These are phyloP conservation scores for Trichoderma koningiopsis DNA, from an alignment of 2,329 filamentous ascomycete species.

Conservation along the genomic window DNA sequence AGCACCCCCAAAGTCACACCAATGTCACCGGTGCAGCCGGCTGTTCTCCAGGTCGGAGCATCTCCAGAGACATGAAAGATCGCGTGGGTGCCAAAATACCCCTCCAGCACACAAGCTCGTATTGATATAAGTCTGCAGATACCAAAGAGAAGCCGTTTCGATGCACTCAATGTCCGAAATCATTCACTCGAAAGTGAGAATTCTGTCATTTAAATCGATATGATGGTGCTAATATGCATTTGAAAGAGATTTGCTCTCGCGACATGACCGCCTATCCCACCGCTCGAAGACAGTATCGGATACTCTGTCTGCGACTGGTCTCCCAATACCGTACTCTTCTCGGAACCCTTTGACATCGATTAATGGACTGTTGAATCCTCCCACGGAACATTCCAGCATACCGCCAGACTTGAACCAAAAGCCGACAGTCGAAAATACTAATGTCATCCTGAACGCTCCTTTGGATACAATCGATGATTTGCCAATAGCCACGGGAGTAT, in stretches of 20 bases:
- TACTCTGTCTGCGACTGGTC: background rate
- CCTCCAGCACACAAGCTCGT: background rate
- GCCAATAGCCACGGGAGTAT: background rate
- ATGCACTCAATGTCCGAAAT: background rate
- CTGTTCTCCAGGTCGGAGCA: background rate
- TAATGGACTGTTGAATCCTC: background rate
- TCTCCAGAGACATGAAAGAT: conserved; percentile 1
- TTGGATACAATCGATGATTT: background rate
- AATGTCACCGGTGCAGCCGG: background rate
- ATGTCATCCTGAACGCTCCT: background rate
- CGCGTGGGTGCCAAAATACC: background rate
- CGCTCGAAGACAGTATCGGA: background rate
- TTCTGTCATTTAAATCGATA: background rate
- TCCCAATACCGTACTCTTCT: background rate
- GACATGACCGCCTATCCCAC: background rate
- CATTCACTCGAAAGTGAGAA: background rate
- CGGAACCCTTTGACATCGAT: background rate
- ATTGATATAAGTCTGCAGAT: background rate
- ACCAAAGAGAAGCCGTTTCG: conserved; percentile 8
- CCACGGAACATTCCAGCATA: background rate
- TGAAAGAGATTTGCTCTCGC: conserved; percentile 1
- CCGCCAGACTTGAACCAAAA: background rate
- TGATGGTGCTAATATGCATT: background rate
- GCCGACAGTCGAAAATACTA: background rate
- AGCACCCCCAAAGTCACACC: background rate